Conservation (phyloP, 2,329 filamentous ascomycete species). For the Didymellaceae sp. region DNA sequence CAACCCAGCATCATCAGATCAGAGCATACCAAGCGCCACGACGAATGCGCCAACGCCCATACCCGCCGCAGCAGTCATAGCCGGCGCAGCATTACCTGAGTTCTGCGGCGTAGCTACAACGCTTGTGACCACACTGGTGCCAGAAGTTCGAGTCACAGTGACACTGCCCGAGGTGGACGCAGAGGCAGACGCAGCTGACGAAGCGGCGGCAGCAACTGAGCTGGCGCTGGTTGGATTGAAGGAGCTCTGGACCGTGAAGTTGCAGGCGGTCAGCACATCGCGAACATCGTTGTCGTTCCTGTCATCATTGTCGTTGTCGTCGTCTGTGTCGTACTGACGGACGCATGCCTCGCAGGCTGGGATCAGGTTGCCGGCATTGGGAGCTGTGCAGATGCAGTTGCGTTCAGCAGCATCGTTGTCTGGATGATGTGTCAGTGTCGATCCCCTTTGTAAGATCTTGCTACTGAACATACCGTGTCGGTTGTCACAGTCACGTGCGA, state of each 20-base stretch:
- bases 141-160: conserved; percentile 13
- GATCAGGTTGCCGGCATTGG: conserved; percentile 31
- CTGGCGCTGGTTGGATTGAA: neutral
- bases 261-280: conserved; percentile 40
- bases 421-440: neutral
- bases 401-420: conserved; percentile 32
- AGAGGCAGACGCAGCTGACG: conserved; percentile 8
- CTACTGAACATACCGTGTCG: conserved; percentile 25
- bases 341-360: conserved; percentile 43
- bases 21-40: conserved; percentile 29
- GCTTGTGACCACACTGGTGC: conserved; percentile 11
- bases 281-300: conserved; percentile 36
- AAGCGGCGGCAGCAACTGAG: neutral
- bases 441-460: neutral
- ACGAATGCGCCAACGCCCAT: conserved; percentile 30
- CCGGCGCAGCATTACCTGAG: conserved; percentile 19
- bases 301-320: conserved; percentile 13
- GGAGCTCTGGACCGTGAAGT: conserved; percentile 31
- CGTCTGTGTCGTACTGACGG: conserved; percentile 28
- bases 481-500: conserved; percentile 34
- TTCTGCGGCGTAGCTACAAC: conserved; percentile 1
- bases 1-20: too few relatives aligned
- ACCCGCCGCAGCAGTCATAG: conserved; percentile 25
- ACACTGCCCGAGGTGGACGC: conserved; percentile 1
- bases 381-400: conserved; percentile 40